Base-by-base conservation (phyloP, 2,329 filamentous ascomycete species). In the Seiridium unicorne region DNA sequence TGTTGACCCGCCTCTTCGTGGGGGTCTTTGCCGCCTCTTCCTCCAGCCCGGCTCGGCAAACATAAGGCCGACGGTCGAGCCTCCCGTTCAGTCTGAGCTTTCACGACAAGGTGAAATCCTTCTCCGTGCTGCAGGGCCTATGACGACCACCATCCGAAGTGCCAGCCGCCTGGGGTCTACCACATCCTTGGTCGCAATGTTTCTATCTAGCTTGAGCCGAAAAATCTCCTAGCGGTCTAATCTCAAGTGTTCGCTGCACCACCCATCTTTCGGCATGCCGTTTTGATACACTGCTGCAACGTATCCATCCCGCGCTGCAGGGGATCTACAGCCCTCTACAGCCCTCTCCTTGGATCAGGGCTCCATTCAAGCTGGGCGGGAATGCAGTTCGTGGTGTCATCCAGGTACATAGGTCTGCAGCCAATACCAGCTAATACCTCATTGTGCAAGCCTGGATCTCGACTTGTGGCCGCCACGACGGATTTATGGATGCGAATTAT, bases 241-340 rank as follows among this genome's bases (percentile, higher is more conserved):
- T 55, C 51, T n/a, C 18, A 36, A 35, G 18, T 44, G 38, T 38
- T 42, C 36, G 38, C 11, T 10, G 34, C 35, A 34, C 11, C 49
- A 32, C 32, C 26, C n/a, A 38, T 55, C 26, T 55, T 55, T 38
- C 51, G 51, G 51, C 38, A 55, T 55, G 38, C 51, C 51, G 34
- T 55, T 44, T 55, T 55, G 49, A 55, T 55, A 55, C 51, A 42
- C 42, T 38, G 18, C 51, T 42, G 51, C 51, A 55, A 42, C 49
- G 49, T 18, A 31, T n/a, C 34, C 51, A 55, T 55, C 51, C 51
- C 51, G 44, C 51, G 51, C 49, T 35, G 49, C 49, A 53, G 35
- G 49, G 49, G 35, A 18, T 7, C 11, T 38, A 35, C 49, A 32
- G 34, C 49, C 49, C 18, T 35, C 38, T 13, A 13, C 7, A 42